Evolutionary conservation across 1,284 basidiomycete genomes (phyloP).

Genomic region (Fomitopsis palustris): DNA sequence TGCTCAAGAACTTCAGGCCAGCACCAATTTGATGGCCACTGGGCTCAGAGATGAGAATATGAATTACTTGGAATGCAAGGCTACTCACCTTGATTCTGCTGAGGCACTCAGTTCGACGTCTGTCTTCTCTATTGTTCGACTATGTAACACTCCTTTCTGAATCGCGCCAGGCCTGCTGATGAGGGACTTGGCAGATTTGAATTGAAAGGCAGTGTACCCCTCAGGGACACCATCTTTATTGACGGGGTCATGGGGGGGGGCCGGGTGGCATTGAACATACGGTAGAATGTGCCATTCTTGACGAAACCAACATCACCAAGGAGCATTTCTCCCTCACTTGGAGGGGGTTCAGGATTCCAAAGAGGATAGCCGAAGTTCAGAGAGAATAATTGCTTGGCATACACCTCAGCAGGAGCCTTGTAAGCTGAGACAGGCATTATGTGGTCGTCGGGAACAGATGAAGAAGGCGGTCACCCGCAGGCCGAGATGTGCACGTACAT

Average conservation of each 20-base stretch:
- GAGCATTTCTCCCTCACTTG: conserved; percentile 3
- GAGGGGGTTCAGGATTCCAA: conserved; percentile 11
- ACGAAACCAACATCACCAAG: conserved; percentile 16
- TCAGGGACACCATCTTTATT: background rate
- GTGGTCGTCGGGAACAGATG: too few species aligned
- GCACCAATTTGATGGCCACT: too few species aligned
- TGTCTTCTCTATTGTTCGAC: too few species aligned
- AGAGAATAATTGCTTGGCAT: conserved; percentile 9
- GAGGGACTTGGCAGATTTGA: background rate
- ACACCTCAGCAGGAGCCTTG: background rate
- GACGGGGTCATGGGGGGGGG: background rate
- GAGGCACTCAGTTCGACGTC: too few species aligned
- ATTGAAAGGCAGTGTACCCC: background rate
- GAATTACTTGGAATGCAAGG: too few species aligned
- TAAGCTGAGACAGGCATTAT: background rate
- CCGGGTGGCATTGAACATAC: conserved; percentile 12
- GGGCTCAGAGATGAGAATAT: too few species aligned
- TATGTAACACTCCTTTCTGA: too few species aligned
- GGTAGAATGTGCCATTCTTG: conserved; percentile 10
- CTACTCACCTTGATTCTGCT: too few species aligned
- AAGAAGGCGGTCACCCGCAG: too few species aligned
- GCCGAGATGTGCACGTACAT: too few species aligned
- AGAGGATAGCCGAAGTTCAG: conserved; percentile 11
- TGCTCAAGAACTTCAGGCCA: too few species aligned
- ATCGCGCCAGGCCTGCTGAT: background rate